Evolutionary conservation across 176 grass and related monocot genomes (phyloP).

Genomic region (Eleusine coracana): DNA sequence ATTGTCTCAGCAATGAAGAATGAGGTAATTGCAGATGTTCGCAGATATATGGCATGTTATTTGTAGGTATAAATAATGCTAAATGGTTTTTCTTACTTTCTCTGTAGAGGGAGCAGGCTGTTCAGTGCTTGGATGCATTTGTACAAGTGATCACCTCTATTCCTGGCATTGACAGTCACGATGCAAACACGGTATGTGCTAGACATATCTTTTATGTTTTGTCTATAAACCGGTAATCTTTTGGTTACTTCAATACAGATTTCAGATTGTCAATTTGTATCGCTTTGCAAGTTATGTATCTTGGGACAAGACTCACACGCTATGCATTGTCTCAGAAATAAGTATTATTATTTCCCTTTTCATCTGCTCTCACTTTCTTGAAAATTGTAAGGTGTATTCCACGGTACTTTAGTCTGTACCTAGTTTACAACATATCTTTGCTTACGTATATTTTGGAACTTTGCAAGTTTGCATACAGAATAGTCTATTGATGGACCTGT

Average conservation of each 20-base stretch:
- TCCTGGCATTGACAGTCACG: constrained; percentile 80
- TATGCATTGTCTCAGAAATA: not conserved
- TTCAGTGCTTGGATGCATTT: constrained; percentile 76
- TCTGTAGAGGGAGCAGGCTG: constrained; percentile 60
- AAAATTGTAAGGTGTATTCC: not conserved
- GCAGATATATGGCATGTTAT: not conserved
- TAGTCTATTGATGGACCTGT: not conserved
- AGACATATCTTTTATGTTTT: not conserved
- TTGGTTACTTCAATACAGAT: constrained; percentile 16
- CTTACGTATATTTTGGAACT: not conserved
- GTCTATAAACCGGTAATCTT: not conserved
- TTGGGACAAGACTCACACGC: not conserved
- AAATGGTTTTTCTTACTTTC: constrained; percentile 15
- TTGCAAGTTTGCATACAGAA: not conserved
- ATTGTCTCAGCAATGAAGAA: constrained; percentile 58
- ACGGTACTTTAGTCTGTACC: not conserved
- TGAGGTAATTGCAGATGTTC: constrained; percentile 57
- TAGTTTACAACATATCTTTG: not conserved
- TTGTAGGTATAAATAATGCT: not conserved
- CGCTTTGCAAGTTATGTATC: constrained; percentile 11
- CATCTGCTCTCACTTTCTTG: not conserved
- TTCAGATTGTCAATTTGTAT: not conserved
- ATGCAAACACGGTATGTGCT: constrained; percentile 70
- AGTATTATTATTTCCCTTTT: constrained; percentile 16
- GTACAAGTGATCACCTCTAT: constrained; percentile 74